These are phyloP conservation scores for Trifolium fragiferum DNA, from an alignment of 306 rosid genomes.

Conservation along the genomic window DNA sequence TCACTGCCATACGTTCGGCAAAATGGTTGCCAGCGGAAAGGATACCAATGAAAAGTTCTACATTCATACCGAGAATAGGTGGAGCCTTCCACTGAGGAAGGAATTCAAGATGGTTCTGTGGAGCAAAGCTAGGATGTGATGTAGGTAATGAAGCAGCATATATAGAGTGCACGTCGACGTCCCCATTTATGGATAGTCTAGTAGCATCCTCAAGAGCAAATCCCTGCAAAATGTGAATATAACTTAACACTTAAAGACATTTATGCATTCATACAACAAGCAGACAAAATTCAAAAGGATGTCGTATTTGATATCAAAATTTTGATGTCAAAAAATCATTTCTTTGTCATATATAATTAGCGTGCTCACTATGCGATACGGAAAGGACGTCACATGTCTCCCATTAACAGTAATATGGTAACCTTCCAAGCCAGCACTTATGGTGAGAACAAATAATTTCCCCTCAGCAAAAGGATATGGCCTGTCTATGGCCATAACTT, in stretches of 20 bases:
- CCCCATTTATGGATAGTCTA: constrained; percentile 83
- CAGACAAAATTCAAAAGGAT: not conserved
- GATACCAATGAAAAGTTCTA: constrained; percentile 86
- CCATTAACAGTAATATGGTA: constrained; percentile 91
- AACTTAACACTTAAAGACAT: constrained; percentile 4
- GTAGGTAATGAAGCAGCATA: constrained; percentile 85
- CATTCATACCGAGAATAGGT: constrained; percentile 48
- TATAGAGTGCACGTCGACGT: constrained; percentile 79
- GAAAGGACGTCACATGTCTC: constrained; percentile 86
- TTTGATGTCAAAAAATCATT: too few relatives aligned
- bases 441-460: constrained; percentile 79
- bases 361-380: constrained; percentile 85
- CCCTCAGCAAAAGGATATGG: constrained; percentile 94
- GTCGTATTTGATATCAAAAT: not conserved
- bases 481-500: constrained; percentile 78
- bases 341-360: constrained; percentile 2
- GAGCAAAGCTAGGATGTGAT: constrained; percentile 91
- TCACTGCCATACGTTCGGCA: constrained; percentile 94
- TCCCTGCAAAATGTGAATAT: constrained; percentile 68
- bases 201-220: constrained; percentile 97
- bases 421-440: constrained; percentile 95
- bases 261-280: not conserved
- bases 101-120: constrained; percentile 81
- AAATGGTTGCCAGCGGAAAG: constrained; percentile 98
- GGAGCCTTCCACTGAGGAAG: constrained; percentile 84